Evolutionary conservation across 208 protist genomes (phyloP), one percentile per base, ranked within the genome.

Genomic region (Trypanosoma boissoni): DNA sequence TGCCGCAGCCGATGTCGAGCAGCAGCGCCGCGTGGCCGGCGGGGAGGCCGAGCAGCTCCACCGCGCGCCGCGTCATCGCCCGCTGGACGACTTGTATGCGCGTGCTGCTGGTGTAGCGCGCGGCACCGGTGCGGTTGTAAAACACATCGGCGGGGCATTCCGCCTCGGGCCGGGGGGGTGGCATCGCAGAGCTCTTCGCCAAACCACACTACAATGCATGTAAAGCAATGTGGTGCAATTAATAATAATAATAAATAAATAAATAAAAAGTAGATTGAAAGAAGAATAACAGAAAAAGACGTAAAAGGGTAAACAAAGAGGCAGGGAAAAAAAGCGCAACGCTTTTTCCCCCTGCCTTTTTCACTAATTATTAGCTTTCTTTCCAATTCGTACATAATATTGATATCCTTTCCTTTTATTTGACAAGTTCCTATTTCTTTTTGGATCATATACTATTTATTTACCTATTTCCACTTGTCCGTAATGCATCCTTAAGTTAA

Each of bases 1-100:
- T 98, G 21, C 99, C 99, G 70, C 98, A 99, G 41, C 99, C 99
- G 36, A 99, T 83, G 73, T 99, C 99, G 1, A 99, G 86, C 23
- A 99, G 60, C 18, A 99, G 63, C 6, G 80, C 76, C 6, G 64
- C 58, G 24, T 64, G 31, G 24, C 42, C 27, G 52, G 50, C 42
- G 4, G 89, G 88, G 3, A 99, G 54, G 34, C 70, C 76, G 34
- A 99, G 73, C 45, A 99, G 84, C 80, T 99, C 97, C 34, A 99
- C 39, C 1, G 98, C 98, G 18, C 99, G 91, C 64, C 98, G 72
- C 18, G 98, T 92, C 96, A 99, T 99, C 28, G 88, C 65, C 6
- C 74, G 90, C 78, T 99, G 98, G 58, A 99, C 95, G 27, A 93
- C 76, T 2, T 94, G 96, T 60, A 99, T 96, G 49, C 98, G 93